phyloP scores from a whole-genome alignment of 805 yeast species.

The Wickerhamiella musiphila region DNA sequence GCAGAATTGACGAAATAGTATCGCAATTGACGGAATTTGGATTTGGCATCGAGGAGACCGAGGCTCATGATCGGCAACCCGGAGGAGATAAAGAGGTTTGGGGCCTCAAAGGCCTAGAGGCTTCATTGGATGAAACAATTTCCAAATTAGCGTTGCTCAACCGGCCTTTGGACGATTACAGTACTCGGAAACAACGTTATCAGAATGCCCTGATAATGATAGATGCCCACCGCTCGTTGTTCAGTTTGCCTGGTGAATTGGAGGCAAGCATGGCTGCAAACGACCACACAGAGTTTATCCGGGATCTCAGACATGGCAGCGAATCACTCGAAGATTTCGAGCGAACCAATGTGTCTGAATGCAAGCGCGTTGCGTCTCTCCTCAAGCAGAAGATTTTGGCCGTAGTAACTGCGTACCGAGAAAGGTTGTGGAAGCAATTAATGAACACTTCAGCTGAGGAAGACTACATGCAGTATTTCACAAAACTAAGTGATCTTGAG shows the following conservation, averaged over 20 bases:
- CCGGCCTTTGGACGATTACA: constrained; percentile 41
- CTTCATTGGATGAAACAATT: constrained; percentile 30
- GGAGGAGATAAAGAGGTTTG: constrained; percentile 19
- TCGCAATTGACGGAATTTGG: no score
- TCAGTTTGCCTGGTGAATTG: constrained; percentile 40
- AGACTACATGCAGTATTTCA: constrained; percentile 24
- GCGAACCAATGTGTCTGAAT: constrained; percentile 13
- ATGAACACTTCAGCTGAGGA: constrained; percentile 19
- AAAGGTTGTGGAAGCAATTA: constrained; percentile 35
- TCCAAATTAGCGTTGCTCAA: constrained; percentile 35
- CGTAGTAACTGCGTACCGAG: constrained; percentile 37
- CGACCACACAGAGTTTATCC: constrained; percentile 40
- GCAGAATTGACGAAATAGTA: constrained; percentile 43
- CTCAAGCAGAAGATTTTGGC: constrained; percentile 41
- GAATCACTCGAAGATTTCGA: constrained; percentile 17
- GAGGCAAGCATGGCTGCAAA: constrained; percentile 27
- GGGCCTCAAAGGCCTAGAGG: constrained; percentile 23
- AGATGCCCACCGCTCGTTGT: constrained; percentile 33
- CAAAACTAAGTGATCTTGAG: constrained; percentile 46
- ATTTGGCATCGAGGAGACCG: constrained; percentile 5
- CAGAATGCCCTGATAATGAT: constrained; percentile 33
- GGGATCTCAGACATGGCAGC: constrained; percentile 39
- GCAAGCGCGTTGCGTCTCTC: constrained; percentile 27
- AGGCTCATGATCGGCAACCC: constrained; percentile 22
- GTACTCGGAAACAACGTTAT: constrained; percentile 31